These are phyloP conservation scores for Lachancea cidri DNA, from an alignment of 805 yeast genomes.

Conservation along the genomic window DNA sequence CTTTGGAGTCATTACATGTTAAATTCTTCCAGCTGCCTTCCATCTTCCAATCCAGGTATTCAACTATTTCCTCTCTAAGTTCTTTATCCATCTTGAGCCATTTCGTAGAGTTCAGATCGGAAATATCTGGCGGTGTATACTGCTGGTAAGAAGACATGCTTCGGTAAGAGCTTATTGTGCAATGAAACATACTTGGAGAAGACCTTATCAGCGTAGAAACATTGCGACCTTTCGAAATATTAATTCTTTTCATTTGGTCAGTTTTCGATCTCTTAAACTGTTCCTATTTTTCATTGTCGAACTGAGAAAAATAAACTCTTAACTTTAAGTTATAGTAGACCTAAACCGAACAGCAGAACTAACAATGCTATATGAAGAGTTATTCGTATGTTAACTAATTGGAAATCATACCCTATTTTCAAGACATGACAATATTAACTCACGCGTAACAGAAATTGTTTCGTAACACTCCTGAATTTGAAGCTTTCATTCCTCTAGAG, in stretches of 20 bases:
- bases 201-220: no score
- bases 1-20: constrained; percentile 25
- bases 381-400: constrained; percentile 19
- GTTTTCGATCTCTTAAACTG: neutral
- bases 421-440: constrained; percentile 1
- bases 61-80: constrained; percentile 34
- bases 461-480: constrained; percentile 13
- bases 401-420: neutral
- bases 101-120: constrained; percentile 20
- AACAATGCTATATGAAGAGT: constrained; percentile 8
- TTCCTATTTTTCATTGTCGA: no score
- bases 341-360: no score
- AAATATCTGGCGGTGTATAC: constrained; percentile 31
- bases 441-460: constrained; percentile 20
- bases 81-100: constrained; percentile 33
- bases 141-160: neutral
- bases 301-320: neutral
- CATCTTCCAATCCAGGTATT: constrained; percentile 32
- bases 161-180: no score
- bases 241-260: neutral
- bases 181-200: no score
- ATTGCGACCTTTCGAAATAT: neutral
- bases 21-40: constrained; percentile 32
- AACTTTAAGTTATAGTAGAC: no score
- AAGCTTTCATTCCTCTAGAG: constrained; percentile 13